A percentile compares a stretch with the other conserved stretches of the same genome.
These are phyloP conservation scores for Talaromyces atroroseus DNA, from an alignment of 2,329 filamentous ascomycete genomes.

Conservation along the genomic window DNA sequence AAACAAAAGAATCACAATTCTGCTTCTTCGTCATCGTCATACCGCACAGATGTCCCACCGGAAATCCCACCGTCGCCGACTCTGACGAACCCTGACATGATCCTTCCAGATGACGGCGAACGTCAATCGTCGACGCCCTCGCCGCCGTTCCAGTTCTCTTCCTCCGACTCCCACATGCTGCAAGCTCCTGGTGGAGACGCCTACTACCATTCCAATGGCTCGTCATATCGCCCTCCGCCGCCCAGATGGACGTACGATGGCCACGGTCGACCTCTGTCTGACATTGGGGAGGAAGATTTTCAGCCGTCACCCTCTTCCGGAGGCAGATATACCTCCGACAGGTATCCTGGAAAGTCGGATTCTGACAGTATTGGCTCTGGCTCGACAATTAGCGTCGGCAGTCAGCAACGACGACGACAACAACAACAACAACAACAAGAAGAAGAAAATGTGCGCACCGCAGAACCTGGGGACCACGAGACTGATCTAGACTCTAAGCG, in stretches of 20 bases:
- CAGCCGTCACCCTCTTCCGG: conserved; percentile 22
- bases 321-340: conserved; percentile 9
- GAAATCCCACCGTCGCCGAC: conserved; percentile 67
- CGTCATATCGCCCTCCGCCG: conserved; percentile 22
- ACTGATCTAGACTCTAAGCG: conserved; percentile 5
- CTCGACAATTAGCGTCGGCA: conserved; percentile 29
- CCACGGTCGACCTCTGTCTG: conserved; percentile 38
- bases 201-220: neutral
- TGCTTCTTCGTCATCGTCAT: neutral
- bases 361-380: conserved; percentile 31
- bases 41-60: conserved; percentile 8
- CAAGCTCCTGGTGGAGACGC: conserved; percentile 1
- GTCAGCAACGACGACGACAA: conserved; percentile 17
- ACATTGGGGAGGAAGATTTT: conserved; percentile 42
- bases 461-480: neutral
- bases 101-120: conserved; percentile 65
- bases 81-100: conserved; percentile 90
- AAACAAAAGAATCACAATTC: conserved; percentile 13
- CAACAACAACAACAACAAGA: neutral
- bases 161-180: conserved; percentile 21
- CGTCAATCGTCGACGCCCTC: conserved; percentile 44
- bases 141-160: conserved; percentile 48
- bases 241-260: conserved; percentile 32
- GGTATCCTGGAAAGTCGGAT: conserved; percentile 34
- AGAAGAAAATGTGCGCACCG: neutral